phyloP scores from a whole-genome alignment of 139 green algal genomes.

The Yamagishiella unicocca region DNA sequence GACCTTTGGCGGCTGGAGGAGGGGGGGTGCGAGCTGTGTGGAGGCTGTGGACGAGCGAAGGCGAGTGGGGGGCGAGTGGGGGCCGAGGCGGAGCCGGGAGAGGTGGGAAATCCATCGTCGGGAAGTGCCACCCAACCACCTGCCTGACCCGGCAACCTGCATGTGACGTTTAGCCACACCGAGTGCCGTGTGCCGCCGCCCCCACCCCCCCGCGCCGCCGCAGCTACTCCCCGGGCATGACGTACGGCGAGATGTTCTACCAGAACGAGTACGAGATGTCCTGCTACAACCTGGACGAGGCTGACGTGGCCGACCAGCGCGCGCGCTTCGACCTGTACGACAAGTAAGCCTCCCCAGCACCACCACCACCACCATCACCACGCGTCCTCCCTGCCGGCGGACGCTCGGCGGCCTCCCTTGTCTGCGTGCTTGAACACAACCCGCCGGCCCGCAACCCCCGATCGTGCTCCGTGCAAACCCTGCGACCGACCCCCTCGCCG shows the following conservation, averaged over 20 bases:
- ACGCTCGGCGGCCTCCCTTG: not conserved
- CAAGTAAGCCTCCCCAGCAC: conserved; percentile 48
- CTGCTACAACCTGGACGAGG: conserved; percentile 91
- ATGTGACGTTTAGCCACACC: no score
- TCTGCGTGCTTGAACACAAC: not conserved
- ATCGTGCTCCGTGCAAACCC: not conserved
- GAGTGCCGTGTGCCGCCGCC: no score
- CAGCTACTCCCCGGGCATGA: conserved; percentile 82
- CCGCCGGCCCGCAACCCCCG: not conserved
- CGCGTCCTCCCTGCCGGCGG: not conserved
- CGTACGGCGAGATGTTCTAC: conserved; percentile 97
- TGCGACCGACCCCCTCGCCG: not conserved
- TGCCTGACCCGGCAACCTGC: no score
- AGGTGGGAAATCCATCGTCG: no score
- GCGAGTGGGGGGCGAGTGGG: no score
- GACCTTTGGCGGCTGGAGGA: no score
- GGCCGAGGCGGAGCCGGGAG: no score
- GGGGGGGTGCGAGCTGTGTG: no score
- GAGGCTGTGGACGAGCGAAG: no score
- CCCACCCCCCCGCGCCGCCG: not conserved
- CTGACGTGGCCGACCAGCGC: conserved; percentile 85
- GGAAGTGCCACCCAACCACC: no score
- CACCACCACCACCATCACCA: not conserved
- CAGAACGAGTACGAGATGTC: conserved; percentile 96
- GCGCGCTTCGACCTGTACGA: conserved; percentile 74